Conservation (phyloP, 257 asterid species). For the Lavandula angustifolia region DNA sequence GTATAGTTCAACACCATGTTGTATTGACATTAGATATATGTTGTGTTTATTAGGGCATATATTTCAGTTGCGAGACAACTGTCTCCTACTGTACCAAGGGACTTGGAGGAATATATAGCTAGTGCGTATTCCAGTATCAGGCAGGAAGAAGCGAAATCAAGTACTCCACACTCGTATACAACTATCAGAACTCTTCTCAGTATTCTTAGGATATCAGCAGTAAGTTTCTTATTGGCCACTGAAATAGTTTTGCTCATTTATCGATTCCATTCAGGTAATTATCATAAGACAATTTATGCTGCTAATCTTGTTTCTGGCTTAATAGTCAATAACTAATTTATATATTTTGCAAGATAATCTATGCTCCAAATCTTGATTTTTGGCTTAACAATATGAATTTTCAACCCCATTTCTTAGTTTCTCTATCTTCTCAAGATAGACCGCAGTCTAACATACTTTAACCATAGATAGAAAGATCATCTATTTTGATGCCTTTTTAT, state of each 20-base stretch:
- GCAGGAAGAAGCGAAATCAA: slow-evolving; percentile 98
- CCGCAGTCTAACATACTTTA: background rate
- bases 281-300: background rate
- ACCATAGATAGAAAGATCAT: background rate
- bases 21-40: background rate
- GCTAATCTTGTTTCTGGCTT: slow-evolving; percentile 11
- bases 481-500: background rate
- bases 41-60: slow-evolving; percentile 73
- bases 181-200: slow-evolving; percentile 37
- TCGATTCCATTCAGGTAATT: background rate
- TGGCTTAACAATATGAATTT: slow-evolving; percentile 5
- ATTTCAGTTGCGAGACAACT: slow-evolving; percentile 86
- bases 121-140: slow-evolving; percentile 92
- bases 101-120: slow-evolving; percentile 87
- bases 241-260: background rate
- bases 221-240: slow-evolving; percentile 18
- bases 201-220: slow-evolving; percentile 36
- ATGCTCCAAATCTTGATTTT: background rate
- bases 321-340: background rate
- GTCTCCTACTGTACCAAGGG: slow-evolving; percentile 86
- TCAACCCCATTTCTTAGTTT: background rate
- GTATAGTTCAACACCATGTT: background rate
- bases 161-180: slow-evolving; percentile 32
- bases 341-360: background rate
- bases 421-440: background rate